phyloP scores from a whole-genome alignment of 202 grass and related monocot species.

The Zizania palustris region DNA sequence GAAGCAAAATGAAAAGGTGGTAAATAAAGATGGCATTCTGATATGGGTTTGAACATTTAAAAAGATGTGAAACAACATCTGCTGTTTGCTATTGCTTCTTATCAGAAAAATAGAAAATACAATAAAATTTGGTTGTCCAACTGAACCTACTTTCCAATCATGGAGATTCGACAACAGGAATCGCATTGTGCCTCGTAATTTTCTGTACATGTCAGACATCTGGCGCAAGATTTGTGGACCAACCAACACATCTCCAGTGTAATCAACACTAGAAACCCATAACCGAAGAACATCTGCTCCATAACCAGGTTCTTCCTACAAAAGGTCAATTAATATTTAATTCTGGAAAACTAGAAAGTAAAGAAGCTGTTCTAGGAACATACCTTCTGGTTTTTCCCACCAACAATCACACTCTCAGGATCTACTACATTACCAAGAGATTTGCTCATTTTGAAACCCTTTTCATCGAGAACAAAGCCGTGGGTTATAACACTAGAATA shows the following conservation, averaged over 20 bases:
- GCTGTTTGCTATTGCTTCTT: not conserved
- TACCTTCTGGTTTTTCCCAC: conserved; percentile 87
- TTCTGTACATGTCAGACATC: conserved; percentile 97
- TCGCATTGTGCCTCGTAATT: conserved; percentile 88
- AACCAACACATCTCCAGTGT: conserved; percentile 82
- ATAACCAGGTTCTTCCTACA: conserved; percentile 87
- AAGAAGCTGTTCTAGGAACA: conserved; percentile 40
- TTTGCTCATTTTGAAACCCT: conserved; percentile 99
- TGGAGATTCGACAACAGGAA: conserved; percentile 95
- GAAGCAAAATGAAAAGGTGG: not conserved
- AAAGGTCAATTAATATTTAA: conserved; percentile 36
- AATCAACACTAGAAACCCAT: conserved; percentile 99
- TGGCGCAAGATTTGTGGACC: conserved; percentile 77
- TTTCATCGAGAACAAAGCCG: conserved; percentile 90
- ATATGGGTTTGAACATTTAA: not conserved
- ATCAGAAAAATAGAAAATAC: conserved; percentile 26
- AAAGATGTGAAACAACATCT: not conserved
- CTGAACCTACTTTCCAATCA: conserved; percentile 82
- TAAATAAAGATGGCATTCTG: not conserved
- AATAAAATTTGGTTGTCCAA: conserved; percentile 35
- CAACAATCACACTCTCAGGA: conserved; percentile 77
- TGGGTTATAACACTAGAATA: conserved; percentile 94
- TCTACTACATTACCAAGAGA: conserved; percentile 91
- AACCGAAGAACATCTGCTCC: conserved; percentile 94
- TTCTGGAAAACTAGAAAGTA: conserved; percentile 44